A percentile compares a stretch with the other conserved stretches of the same genome.
phyloP scores from a whole-genome alignment of 2,329 filamentous ascomycete genomes.

The Ceratocystiopsis minuta region DNA sequence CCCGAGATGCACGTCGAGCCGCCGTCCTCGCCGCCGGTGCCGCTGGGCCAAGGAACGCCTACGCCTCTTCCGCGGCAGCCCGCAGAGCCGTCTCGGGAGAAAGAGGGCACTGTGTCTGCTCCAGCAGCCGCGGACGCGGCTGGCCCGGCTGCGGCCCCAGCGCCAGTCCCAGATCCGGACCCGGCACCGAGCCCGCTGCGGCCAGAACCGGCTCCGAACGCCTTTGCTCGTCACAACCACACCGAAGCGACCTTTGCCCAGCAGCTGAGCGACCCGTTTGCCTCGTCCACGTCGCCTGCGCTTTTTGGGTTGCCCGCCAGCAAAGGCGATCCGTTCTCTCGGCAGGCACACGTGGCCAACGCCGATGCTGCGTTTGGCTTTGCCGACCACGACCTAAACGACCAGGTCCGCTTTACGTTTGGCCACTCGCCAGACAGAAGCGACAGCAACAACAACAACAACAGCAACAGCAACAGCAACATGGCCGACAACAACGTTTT shows the following conservation, averaged over 20 bases:
- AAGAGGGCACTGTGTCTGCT: not conserved
- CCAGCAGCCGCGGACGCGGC: not conserved
- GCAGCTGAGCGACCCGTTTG: no score
- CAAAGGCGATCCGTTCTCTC: no score
- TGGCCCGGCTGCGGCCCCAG: no score
- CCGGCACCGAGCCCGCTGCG: no score
- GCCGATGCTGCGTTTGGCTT: conserved; percentile 1
- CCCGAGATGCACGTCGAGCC: not conserved
- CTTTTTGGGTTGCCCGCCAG: no score
- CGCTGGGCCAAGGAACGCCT: not conserved
- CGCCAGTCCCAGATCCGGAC: no score
- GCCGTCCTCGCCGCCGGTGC: not conserved
- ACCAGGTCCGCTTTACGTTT: conserved; percentile 5
- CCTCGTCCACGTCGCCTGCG: no score
- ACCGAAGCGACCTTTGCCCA: no score
- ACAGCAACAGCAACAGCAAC: not conserved
- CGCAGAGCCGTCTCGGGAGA: no score
- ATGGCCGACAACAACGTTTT: not conserved
- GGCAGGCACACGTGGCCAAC: no score
- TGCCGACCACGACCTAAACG: conserved; percentile 1
- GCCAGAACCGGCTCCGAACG: no score
- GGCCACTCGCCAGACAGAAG: not conserved
- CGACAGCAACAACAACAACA: not conserved
- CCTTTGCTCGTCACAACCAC: no score
- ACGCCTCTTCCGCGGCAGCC: conserved; percentile 2